Base-by-base conservation (phyloP, 2,329 filamentous ascomycete species). In the Chaetomium strumarium region DNA sequence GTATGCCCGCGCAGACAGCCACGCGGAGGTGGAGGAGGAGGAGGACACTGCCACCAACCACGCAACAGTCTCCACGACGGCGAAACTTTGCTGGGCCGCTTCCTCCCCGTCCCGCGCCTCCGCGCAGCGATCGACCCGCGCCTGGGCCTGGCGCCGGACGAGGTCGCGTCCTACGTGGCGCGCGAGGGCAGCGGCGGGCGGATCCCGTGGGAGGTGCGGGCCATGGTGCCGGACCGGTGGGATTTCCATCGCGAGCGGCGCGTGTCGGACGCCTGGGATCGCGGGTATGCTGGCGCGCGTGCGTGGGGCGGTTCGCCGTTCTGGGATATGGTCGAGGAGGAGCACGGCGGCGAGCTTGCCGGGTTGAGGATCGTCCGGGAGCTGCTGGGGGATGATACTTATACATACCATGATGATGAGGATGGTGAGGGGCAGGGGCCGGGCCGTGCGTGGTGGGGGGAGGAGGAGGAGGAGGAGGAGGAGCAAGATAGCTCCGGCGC, bases 221-320 rank as follows among this genome's bases (percentile, higher is more conserved):
- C 16, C 30, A 39, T 50, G 37, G 52, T 14, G 2, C 46, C 46
- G 10, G 51, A 53, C 31, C 38, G 52, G 42, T 53, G 46, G 47
- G 46, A 53, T 17, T 16, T 49, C n/a, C 46, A 53, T 12, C 29
- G 12, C 11, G 39, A 17, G 41, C 33, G 46, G 41, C 30, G 46
- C 19, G 5, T 47, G 12, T 39, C 30, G 37, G 52, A 53, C 37
- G 19, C 19, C 7, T 42, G 42, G 42, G 20, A n/a, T 2, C 13
- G 20, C 11, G 16, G 24, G 24, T 24, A 4, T 7, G 24, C 24
- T 24, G 4, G 24, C 7, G 24, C 24, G 4, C 24, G 24, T 24
- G 24, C 24, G 4, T 24, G 24, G 24, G 24, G 24, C 24, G 31
- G 31, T 37, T 14, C 10, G 30, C 9, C n/a, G 37, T 34, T 37